These are phyloP conservation scores for Penicillium argentinense DNA, from an alignment of 495 filamentous ascomycete genomes.

Conservation along the genomic window DNA sequence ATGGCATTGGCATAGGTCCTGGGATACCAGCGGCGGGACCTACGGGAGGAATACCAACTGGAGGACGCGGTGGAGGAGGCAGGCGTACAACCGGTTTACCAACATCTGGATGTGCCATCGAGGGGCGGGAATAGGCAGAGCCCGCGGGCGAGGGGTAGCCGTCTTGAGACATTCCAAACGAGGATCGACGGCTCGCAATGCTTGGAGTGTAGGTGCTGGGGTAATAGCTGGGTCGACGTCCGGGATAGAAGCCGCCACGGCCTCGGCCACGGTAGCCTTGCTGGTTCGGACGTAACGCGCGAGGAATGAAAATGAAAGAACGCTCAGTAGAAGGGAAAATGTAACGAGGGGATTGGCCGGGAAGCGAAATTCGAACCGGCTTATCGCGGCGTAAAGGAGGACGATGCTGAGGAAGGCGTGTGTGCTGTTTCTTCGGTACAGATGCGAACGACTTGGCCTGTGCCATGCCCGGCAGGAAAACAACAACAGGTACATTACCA, in stretches of 20 bases:
- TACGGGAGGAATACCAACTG: conserved; percentile 28
- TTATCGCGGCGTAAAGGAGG: conserved; percentile 95
- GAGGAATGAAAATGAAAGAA: conserved; percentile 97
- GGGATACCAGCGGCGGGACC: conserved; percentile 17
- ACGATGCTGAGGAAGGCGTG: conserved; percentile 89
- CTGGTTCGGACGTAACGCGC: conserved; percentile 89
- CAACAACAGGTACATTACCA: conserved; percentile 80
- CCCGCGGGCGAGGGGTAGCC: conserved; percentile 72
- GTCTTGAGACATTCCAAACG: conserved; percentile 76
- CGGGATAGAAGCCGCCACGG: conserved; percentile 68
- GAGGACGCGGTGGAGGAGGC: conserved; percentile 61
- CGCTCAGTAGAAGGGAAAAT: conserved; percentile 86
- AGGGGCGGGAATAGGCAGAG: conserved; percentile 69
- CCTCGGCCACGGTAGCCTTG: conserved; percentile 70
- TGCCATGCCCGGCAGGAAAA: conserved; percentile 74
- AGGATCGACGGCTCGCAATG: conserved; percentile 86
- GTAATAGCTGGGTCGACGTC: conserved; percentile 77
- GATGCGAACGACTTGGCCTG: conserved; percentile 66
- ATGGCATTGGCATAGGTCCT: conserved; percentile 37
- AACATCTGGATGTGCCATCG: conserved; percentile 55
- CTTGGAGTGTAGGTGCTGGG: conserved; percentile 89
- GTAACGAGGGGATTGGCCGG: conserved; percentile 73
- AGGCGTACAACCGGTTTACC: conserved; percentile 82
- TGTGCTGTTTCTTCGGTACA: conserved; percentile 81
- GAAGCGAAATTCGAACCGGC: conserved; percentile 90